phyloP scores from a whole-genome alignment of 129 eudicot species.

The Glebionis coronaria region DNA sequence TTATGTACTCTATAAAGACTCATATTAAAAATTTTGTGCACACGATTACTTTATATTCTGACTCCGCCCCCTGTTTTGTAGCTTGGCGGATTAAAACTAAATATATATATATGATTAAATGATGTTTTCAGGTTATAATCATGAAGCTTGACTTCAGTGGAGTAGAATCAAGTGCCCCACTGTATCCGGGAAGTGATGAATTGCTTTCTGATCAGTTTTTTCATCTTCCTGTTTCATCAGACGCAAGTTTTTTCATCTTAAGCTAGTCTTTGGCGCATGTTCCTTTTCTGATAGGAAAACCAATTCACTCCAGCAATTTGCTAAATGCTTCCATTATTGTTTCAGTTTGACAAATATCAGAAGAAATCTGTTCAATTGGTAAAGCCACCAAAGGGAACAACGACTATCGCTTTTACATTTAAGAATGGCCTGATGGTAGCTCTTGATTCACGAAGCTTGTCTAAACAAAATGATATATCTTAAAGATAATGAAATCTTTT shows the following conservation, averaged over 20 bases:
- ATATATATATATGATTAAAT: not conserved
- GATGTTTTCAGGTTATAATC: slow-evolving; percentile 26
- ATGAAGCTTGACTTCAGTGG: slow-evolving; percentile 67
- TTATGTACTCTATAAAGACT: too few relatives aligned
- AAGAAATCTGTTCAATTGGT: slow-evolving; percentile 90
- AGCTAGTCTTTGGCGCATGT: not conserved
- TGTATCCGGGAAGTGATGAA: slow-evolving; percentile 28
- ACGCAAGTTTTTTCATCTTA: slow-evolving; percentile 43
- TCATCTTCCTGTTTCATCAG: slow-evolving; percentile 47
- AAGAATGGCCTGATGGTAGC: slow-evolving; percentile 94
- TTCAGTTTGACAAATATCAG: slow-evolving; percentile 86
- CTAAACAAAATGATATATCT: too few relatives aligned
- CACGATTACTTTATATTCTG: too few relatives aligned
- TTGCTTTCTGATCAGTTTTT: too few relatives aligned
- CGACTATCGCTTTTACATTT: slow-evolving; percentile 84
- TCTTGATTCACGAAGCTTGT: slow-evolving; percentile 94
- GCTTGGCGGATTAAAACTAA: not conserved
- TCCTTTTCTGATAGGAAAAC: not conserved
- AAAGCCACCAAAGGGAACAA: slow-evolving; percentile 91
- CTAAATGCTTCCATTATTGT: not conserved
- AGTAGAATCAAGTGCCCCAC: slow-evolving; percentile 56
- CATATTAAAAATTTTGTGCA: too few relatives aligned
- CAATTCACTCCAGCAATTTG: slow-evolving; percentile 1
- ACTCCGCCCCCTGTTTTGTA: too few relatives aligned
- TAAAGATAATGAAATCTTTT: too few relatives aligned